Evolutionary conservation across 495 filamentous ascomycete genomes (phyloP).

Genomic region (Lichenothelia convexa): DNA sequence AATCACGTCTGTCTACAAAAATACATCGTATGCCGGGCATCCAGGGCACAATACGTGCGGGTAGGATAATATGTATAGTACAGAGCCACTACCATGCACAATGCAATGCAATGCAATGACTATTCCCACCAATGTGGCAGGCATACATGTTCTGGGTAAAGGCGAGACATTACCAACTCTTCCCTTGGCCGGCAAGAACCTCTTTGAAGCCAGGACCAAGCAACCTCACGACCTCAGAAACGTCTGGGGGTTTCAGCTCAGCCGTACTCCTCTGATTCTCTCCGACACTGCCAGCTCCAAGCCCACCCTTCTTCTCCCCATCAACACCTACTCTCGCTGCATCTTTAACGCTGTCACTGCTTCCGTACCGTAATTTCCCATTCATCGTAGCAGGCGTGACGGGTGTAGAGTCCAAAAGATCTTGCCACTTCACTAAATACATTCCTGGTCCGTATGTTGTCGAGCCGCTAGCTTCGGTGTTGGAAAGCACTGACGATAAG

Average conservation of each 20-base stretch:
- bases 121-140: too few species aligned
- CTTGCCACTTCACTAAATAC: conserved; percentile 44
- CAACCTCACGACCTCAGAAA: conserved; percentile 7
- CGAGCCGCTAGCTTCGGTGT: conserved; percentile 9
- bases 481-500: conserved; percentile 21
- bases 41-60: too few species aligned
- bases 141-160: too few species aligned
- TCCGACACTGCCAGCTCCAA: conserved; percentile 4
- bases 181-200: conserved; percentile 5
- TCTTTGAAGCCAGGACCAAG: conserved; percentile 12
- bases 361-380: conserved; percentile 31
- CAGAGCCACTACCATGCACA: too few species aligned
- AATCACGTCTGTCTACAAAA: too few species aligned
- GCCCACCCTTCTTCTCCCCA: conserved; percentile 16
- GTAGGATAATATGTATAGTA: too few species aligned
- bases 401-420: conserved; percentile 36
- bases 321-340: conserved; percentile 30
- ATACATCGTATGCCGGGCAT: too few species aligned
- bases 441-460: conserved; percentile 37
- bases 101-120: too few species aligned
- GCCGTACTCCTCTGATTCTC: conserved; percentile 2
- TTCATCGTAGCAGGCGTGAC: conserved; percentile 33
- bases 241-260: conserved; percentile 7
- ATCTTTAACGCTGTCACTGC: conserved; percentile 29
- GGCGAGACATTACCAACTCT: too few species aligned